Percentiles rank a stretch among this genome's conserved stretches.
phyloP scores from a whole-genome alignment of 2,329 filamentous ascomycete species.

The Ophiocordyceps sinensis region DNA sequence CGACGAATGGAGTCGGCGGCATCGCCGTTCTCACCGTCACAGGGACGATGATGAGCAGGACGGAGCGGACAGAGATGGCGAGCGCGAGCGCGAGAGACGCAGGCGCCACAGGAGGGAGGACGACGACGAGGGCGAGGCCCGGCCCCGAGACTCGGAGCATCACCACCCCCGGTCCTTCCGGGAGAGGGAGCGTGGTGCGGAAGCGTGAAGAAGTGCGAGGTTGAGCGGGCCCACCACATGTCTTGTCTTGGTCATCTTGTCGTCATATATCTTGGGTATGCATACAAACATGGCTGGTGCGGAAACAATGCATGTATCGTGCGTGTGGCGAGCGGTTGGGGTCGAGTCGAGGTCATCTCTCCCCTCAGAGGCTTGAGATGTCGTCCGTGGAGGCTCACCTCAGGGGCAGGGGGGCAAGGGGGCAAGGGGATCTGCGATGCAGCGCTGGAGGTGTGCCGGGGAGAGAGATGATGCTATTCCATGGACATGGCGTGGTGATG shows the following conservation, averaged over 20 bases:
- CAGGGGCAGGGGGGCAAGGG: no score
- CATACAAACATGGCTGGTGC: no score
- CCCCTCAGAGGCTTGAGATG: no score
- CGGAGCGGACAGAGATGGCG: constrained; percentile 1
- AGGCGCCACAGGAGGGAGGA: constrained; percentile 9
- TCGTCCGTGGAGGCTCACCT: no score
- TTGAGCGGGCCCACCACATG: neutral
- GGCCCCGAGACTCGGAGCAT: constrained; percentile 5
- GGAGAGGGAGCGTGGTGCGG: constrained; percentile 7
- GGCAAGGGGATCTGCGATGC: no score
- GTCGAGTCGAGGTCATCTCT: no score
- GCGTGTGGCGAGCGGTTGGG: no score
- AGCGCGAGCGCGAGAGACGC: constrained; percentile 7
- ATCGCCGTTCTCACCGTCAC: constrained; percentile 19
- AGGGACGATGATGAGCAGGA: constrained; percentile 12
- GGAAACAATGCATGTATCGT: no score
- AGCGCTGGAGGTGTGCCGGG: no score
- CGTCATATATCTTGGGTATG: neutral
- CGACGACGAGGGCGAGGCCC: constrained; percentile 4
- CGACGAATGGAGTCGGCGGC: constrained; percentile 8
- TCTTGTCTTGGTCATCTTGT: neutral
- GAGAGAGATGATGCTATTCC: no score
- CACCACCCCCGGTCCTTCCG: constrained; percentile 9
- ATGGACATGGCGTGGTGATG: no score
- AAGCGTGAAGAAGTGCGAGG: constrained; percentile 1